Base-by-base conservation (phyloP, 176 grass and related monocot genomes). In the Cocos nucifera region DNA sequence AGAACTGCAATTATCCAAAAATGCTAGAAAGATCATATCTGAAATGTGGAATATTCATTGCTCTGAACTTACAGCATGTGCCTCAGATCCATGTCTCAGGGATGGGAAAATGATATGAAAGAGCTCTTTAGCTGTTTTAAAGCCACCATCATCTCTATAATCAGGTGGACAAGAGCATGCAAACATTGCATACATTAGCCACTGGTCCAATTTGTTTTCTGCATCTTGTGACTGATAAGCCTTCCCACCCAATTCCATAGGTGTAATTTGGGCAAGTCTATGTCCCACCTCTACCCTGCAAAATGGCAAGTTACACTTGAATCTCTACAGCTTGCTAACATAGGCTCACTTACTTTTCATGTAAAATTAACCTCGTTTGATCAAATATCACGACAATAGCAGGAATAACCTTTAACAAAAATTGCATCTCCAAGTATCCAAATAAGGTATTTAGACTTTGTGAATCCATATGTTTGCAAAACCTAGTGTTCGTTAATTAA, bases 151-250 rank as follows among this genome's bases (percentile, higher is more conserved):
- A 72, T 97, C 89, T 74, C 80, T 80, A 57, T 76, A 75, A 70
- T 88, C 92, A 63, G 63, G 73, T 66, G 84, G 81, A 64, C 87
- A 97, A 53, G 92, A 91, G 60, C 92, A 97, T 69, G 78, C 78
- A 88, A 97, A 91, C 73, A 90, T 97, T 4, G 87, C 87, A 77
- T 97, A 97, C 79, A 97, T 85, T 59, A 97, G 71, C 92, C 92
- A 97, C 51, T 97, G 92, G 19, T 97, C 92, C 19, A 91, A 78
- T 65, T 97, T 97, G 57, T 78, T 77, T 53, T 97, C 92, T 26
- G 84, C 29, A 81, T 97, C 92, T 61, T 86, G 86, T 48, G 75
- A 80, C 30, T 89, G 86, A 60, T 96, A 75, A 58, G 84, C 81
- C 76, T 91, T 97, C 69, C 92, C 92, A 64, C 92, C 92, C 21